Conservation (phyloP, 345 rosid genomes). For the Hirschfeldia incana region DNA sequence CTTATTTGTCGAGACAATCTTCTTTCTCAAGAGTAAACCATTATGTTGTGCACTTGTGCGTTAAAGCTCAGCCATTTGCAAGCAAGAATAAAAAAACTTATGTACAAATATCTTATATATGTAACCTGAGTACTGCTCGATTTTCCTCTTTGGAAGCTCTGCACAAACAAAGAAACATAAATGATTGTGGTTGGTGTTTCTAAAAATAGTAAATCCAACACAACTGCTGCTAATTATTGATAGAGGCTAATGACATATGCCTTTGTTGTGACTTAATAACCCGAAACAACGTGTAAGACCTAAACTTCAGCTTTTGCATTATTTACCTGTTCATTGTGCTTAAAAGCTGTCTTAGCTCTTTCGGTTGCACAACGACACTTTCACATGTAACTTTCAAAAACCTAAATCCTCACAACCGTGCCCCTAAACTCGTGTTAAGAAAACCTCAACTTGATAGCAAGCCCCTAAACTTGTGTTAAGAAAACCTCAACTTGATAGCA, state of each 20-base stretch:
- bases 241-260: neutral
- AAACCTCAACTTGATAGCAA: too few species aligned
- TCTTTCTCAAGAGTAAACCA: neutral
- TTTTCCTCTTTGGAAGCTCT: neutral
- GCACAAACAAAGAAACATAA: neutral
- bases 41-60: neutral
- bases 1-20: neutral
- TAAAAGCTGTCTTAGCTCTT: neutral
- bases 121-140: neutral
- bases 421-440: too few species aligned
- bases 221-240: too few species aligned
- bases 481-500: neutral
- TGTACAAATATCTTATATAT: neutral
- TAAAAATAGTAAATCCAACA: neutral
- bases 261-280: too few species aligned
- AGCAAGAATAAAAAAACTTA: neutral
- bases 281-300: neutral
- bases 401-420: too few species aligned
- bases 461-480: neutral
- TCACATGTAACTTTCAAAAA: neutral
- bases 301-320: neutral
- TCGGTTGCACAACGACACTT: neutral
- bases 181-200: neutral
- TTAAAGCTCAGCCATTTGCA: neutral
- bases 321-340: neutral